Percentiles rank a stretch among this genome's conserved stretches.
These are phyloP conservation scores for Fusarium goolgardi DNA, from an alignment of 2,329 filamentous ascomycete genomes.

Conservation along the genomic window DNA sequence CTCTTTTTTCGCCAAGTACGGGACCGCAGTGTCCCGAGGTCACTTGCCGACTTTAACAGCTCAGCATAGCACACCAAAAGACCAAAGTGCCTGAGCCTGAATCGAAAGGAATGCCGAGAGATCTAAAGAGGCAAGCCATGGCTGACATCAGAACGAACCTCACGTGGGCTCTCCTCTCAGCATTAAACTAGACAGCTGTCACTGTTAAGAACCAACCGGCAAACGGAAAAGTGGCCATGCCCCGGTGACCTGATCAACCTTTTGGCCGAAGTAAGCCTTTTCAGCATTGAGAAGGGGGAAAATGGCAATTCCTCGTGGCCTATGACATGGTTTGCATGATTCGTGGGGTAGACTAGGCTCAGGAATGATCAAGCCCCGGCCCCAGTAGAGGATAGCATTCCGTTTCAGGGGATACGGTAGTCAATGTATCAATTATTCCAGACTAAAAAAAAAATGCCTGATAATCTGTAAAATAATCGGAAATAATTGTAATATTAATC, in stretches of 20 bases:
- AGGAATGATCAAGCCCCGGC: conserved; percentile 4
- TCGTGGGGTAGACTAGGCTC: conserved; percentile 23
- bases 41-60: conserved; percentile 16
- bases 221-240: conserved; percentile 10
- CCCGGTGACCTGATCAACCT: conserved; percentile 36
- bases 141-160: conserved; percentile 36
- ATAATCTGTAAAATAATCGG: conserved; percentile 15
- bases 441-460: neutral
- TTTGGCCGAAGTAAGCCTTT: conserved; percentile 34
- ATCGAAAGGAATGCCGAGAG: conserved; percentile 40
- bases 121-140: conserved; percentile 27
- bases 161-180: conserved; percentile 20
- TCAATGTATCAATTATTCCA: conserved; percentile 6
- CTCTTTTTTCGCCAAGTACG: conserved; percentile 6
- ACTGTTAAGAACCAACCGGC: conserved; percentile 16
- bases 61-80: conserved; percentile 1
- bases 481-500: neutral
- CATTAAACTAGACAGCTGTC: conserved; percentile 9
- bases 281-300: conserved; percentile 1
- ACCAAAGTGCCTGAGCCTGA: conserved; percentile 24
- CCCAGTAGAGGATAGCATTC: conserved; percentile 19
- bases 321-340: conserved; percentile 37
- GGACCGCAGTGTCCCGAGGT: conserved; percentile 8
- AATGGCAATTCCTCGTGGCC: conserved; percentile 30
- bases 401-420: neutral